Base-by-base conservation (phyloP, 2,329 filamentous ascomycete genomes). In the Penicillium corylophilum region DNA sequence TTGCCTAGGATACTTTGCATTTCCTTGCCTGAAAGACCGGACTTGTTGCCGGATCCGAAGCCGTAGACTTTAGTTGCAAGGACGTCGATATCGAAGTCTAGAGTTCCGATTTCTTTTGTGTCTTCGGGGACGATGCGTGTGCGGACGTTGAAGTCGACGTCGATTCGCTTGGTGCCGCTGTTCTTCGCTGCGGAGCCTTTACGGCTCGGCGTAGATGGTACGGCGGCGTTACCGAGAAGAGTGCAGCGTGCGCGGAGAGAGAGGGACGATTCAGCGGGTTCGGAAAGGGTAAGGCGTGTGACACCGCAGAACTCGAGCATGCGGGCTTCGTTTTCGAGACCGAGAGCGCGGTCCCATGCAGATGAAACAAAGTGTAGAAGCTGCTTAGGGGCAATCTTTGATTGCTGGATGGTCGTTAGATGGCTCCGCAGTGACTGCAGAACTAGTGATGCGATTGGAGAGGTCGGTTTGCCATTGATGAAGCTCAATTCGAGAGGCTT, bases 241-340 rank as follows among this genome's bases (percentile, higher is more conserved):
- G 70, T 74, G 55, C 73, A 75, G 44, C 73, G 63, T 13, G 70
- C 68, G 24, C 69, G 63, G 13, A 75, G 63, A 10, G 58, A 65
- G 18, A 63, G 56, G 1, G 54, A 59, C 35, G 57, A 55, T 16
- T 61, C 60, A 8, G 64, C 51, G 5, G 59, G 57, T 12, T 71
- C 64, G 1, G 60, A 60, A 26, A 73, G 61, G 8, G 60, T 64
- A 22, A 71, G 64, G 24, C 68, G 71, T 10, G 74, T 76, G n/a
- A 77, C 69, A 26, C 75, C 75, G 48, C 71, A 72, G 54, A 75
- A 74, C 54, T 69, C 71, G 13, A 78, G 68, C 59, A 75, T 68
- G 43, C 71, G 72, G 33, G 75, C 66, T 55, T 78, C 75, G 50
- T 76, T 69, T 45, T 75, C 71, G 7, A 77, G 62, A 4, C 62